phyloP scores from a whole-genome alignment of 768 basidiomycete species.

The Suillus alpinus region DNA sequence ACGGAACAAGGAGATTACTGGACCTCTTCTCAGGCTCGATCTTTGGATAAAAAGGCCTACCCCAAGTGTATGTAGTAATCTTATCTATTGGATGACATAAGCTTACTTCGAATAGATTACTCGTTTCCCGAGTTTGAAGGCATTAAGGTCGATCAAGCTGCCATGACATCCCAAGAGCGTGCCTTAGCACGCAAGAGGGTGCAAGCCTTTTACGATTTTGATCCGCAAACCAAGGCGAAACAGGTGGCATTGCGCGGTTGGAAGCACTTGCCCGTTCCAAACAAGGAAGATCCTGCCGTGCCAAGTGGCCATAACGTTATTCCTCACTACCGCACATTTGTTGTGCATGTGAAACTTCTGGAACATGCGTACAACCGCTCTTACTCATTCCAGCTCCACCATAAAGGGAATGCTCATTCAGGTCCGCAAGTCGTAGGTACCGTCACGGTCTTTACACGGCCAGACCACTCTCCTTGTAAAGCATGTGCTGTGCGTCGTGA shows the following conservation, averaged over 20 bases:
- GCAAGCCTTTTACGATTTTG: conserved; percentile 21
- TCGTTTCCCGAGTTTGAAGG: conserved; percentile 26
- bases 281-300: conserved; percentile 4
- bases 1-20: conserved; percentile 22
- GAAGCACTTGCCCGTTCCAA: conserved; percentile 18
- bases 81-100: not conserved
- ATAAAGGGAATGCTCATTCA: conserved; percentile 9
- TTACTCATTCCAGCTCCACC: conserved; percentile 22
- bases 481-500: conserved; percentile 23
- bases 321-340: conserved; percentile 23
- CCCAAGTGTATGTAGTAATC: conserved; percentile 18
- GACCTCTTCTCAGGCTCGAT: conserved; percentile 24
- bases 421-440: conserved; percentile 16
- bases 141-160: conserved; percentile 22
- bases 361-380: conserved; percentile 24
- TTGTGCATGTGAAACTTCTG: conserved; percentile 21
- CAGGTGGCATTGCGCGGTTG: conserved; percentile 5
- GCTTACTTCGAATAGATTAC: conserved; percentile 17
- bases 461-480: conserved; percentile 21
- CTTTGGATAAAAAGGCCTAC: conserved; percentile 14
- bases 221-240: conserved; percentile 15
- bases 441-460: conserved; percentile 23
- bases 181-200: conserved; percentile 20
- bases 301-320: conserved; percentile 17
- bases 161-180: conserved; percentile 13